These are phyloP conservation scores for Ochetophila trinervis DNA, from an alignment of 306 rosid genomes.

Conservation along the genomic window DNA sequence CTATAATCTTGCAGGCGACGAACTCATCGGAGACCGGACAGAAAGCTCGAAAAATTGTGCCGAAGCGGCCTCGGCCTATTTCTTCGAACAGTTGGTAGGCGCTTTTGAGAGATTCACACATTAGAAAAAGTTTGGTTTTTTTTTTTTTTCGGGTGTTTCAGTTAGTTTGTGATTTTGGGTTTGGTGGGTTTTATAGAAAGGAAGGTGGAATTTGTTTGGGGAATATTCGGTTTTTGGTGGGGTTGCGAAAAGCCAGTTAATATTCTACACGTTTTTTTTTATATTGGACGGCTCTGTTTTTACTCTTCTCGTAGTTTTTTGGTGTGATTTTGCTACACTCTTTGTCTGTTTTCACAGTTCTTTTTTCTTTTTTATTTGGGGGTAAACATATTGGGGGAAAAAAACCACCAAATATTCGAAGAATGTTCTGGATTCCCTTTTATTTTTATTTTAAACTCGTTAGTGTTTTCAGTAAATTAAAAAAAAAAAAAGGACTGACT, in stretches of 20 bases:
- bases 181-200: constrained; percentile 14
- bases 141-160: not conserved
- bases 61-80: constrained; percentile 76
- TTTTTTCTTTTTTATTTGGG: no score
- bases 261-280: not conserved
- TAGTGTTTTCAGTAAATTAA: no score
- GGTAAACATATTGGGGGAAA: no score
- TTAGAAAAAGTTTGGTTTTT: constrained; percentile 2
- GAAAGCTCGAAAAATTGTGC: constrained; percentile 57
- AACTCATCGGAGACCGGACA: constrained; percentile 26
- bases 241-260: not conserved
- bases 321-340: no score
- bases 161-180: not conserved
- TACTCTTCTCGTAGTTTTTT: not conserved
- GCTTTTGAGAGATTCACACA: constrained; percentile 46
- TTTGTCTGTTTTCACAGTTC: no score
- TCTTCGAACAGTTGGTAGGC: constrained; percentile 60
- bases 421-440: no score
- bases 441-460: no score
- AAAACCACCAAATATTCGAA: no score
- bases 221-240: constrained; percentile 32
- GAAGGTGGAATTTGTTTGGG: constrained; percentile 5
- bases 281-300: not conserved
- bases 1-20: constrained; percentile 64
- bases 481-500: no score